Conservation (phyloP, 805 yeast genomes). For the Osmozyma mogii region DNA sequence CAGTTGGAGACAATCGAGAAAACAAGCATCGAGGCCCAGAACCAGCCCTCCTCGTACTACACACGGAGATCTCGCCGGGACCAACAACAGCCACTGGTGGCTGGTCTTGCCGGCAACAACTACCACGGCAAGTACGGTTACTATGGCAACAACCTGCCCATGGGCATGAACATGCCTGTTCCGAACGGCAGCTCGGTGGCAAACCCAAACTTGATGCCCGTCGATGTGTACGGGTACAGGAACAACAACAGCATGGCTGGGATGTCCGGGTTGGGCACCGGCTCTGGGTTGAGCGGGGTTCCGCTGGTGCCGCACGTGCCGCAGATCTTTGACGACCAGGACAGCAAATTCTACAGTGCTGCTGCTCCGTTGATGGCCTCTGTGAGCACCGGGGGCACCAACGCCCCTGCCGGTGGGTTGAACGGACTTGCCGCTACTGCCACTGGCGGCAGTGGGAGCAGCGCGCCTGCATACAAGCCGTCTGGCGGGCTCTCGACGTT, state of each 20-base stretch:
- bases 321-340: slow-evolving; percentile 11
- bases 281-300: too few relatives aligned
- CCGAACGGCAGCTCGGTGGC: slow-evolving; percentile 1
- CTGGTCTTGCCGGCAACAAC: slow-evolving; percentile 3
- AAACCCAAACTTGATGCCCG: neutral
- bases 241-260: neutral
- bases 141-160: slow-evolving; percentile 1
- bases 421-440: too few relatives aligned
- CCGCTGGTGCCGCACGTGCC: slow-evolving; percentile 8
- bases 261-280: neutral
- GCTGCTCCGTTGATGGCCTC: neutral
- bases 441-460: too few relatives aligned
- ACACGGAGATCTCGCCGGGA: slow-evolving; percentile 5
- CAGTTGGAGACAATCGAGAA: slow-evolving; percentile 28
- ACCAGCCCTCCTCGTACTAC: slow-evolving; percentile 20
- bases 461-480: slow-evolving; percentile 3
- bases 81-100: slow-evolving; percentile 6
- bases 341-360: slow-evolving; percentile 1
- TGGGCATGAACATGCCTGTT: neutral
- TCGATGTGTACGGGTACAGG: slow-evolving; percentile 2
- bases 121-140: slow-evolving; percentile 1
- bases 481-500: slow-evolving; percentile 11
- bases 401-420: too few relatives aligned
- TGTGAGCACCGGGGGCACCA: too few relatives aligned
- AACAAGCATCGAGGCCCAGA: slow-evolving; percentile 24